A percentile compares a stretch with the other conserved stretches of the same genome.
Evolutionary conservation across 225 moss, liverwort and hornwort genomes (phyloP).

Genomic region (Sphagnum contortum): DNA sequence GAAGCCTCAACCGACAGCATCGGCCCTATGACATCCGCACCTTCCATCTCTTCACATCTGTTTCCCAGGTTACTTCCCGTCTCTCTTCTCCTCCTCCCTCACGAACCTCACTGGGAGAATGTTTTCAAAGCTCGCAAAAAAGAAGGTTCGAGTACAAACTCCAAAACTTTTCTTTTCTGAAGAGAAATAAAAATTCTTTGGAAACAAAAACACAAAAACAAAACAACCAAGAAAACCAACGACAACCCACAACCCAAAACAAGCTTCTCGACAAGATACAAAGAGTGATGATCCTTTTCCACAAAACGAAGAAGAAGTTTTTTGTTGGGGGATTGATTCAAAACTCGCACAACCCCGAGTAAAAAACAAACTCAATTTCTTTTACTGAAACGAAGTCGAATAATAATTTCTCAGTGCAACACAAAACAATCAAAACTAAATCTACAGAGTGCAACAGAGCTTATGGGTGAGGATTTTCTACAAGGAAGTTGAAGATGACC

Average conservation of each 20-base stretch:
- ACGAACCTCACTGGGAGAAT: neutral
- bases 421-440: too few relatives aligned
- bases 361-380: too few relatives aligned
- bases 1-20: constrained; percentile 34
- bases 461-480: too few relatives aligned
- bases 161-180: neutral
- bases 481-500: too few relatives aligned
- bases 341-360: too few relatives aligned
- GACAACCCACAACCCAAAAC: neutral
- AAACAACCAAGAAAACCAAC: constrained; percentile 7
- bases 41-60: constrained; percentile 64
- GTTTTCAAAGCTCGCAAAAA: neutral
- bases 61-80: neutral
- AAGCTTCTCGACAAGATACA: too few relatives aligned
- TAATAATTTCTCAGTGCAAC: too few relatives aligned
- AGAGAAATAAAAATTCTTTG: neutral
- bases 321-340: too few relatives aligned
- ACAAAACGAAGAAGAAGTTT: too few relatives aligned
- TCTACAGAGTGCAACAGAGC: too few relatives aligned
- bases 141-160: neutral
- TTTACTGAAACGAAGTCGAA: too few relatives aligned
- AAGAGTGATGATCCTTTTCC: too few relatives aligned
- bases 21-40: constrained; percentile 19
- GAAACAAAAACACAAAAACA: neutral
- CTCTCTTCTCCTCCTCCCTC: neutral